A percentile compares a stretch with the other conserved stretches of the same genome.
Conservation (phyloP, 208 protist genomes). For the Strigomonas galati region DNA sequence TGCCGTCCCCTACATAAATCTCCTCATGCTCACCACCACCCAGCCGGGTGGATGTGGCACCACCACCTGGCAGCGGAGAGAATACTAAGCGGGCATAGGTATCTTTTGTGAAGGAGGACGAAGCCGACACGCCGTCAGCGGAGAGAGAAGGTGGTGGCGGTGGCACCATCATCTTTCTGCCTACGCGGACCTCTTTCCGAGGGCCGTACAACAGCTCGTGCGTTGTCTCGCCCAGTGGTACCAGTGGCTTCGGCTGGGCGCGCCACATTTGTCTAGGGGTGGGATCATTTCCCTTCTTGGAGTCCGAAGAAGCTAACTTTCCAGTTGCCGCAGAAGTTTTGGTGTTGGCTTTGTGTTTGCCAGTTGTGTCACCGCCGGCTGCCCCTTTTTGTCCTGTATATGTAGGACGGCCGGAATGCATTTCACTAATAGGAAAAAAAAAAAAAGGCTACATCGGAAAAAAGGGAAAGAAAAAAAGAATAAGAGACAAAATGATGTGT, state of each 20-base stretch:
- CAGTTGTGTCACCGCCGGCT: neutral
- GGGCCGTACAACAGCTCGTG: neutral
- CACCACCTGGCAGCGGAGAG: neutral
- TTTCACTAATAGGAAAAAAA: neutral
- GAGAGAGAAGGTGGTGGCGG: neutral
- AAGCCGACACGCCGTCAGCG: neutral
- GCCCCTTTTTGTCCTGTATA: neutral
- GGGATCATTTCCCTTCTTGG: neutral
- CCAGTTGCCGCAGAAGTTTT: neutral
- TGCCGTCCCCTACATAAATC: neutral
- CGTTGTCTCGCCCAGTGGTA: constrained; percentile 4
- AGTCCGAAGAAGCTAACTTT: neutral
- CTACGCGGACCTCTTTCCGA: neutral
- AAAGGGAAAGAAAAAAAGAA: constrained; percentile 9
- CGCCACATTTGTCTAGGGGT: constrained; percentile 15
- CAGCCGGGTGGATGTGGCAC: too few relatives aligned
- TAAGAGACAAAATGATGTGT: constrained; percentile 1
- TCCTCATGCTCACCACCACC: neutral
- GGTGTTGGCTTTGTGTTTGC: neutral
- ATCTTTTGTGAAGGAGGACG: neutral
- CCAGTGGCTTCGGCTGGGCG: constrained; percentile 4
- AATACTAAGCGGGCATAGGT: neutral
- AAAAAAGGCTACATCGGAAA: neutral
- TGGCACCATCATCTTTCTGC: neutral
- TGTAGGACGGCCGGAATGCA: neutral